Percentiles rank a stretch among this genome's conserved stretches.
Conservation (phyloP, 108 stramenopile species). For the Aurantiochytrium sp. region DNA sequence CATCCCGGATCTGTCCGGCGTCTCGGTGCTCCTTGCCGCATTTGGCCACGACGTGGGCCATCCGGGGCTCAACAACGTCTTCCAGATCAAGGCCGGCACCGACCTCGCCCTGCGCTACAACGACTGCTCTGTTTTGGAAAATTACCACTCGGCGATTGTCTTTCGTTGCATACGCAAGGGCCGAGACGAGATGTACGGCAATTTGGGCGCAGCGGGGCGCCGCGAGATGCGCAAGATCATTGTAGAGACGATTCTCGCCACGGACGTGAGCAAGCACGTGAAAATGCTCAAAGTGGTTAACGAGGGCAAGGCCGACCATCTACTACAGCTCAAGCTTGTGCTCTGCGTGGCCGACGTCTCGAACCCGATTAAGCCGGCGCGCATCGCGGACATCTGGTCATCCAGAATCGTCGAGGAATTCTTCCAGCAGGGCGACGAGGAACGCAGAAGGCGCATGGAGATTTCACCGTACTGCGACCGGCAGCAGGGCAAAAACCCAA, state of each 20-base stretch:
- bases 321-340: slow-evolving; percentile 43
- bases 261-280: slow-evolving; percentile 75
- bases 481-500: slow-evolving; percentile 32
- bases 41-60: slow-evolving; percentile 76
- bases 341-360: slow-evolving; percentile 63
- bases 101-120: slow-evolving; percentile 71
- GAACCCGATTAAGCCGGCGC: slow-evolving; percentile 56
- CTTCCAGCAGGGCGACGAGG: slow-evolving; percentile 62
- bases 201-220: slow-evolving; percentile 31
- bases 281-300: slow-evolving; percentile 42
- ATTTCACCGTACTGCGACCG: slow-evolving; percentile 58
- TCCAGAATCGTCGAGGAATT: slow-evolving; percentile 59
- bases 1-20: slow-evolving; percentile 47
- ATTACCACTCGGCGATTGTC: slow-evolving; percentile 68
- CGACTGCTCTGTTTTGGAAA: slow-evolving; percentile 70
- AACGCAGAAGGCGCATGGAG: slow-evolving; percentile 41
- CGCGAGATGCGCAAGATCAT: slow-evolving; percentile 51
- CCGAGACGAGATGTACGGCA: slow-evolving; percentile 38
- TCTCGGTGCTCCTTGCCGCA: slow-evolving; percentile 67
- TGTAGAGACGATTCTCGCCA: slow-evolving; percentile 65
- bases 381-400: slow-evolving; percentile 49
- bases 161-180: slow-evolving; percentile 36
- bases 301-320: neutral
- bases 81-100: slow-evolving; percentile 55
- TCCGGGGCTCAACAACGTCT: slow-evolving; percentile 72